Base-by-base conservation (phyloP, 768 basidiomycete genomes). In the Thelephora ganbajun region DNA sequence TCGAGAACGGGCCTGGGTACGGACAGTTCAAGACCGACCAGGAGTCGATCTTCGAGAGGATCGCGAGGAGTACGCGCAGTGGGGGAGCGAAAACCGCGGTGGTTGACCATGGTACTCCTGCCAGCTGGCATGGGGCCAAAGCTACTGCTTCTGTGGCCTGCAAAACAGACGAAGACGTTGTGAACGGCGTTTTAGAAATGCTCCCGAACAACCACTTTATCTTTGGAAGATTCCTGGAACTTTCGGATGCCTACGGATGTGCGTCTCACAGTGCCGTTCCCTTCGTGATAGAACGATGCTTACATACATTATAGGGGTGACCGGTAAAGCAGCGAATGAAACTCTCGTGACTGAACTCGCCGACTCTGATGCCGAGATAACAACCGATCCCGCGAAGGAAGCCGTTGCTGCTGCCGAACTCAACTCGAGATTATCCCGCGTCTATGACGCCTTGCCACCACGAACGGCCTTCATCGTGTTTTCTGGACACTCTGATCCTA, bases 401-500 rank as follows among this genome's bases (percentile, higher is more conserved):
- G 46, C 41, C 13, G 50, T 50, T 26, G 16, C 51, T 47, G 20
- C 44, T 23, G 23, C 47, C 11, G 45, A 63, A 13, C 69, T 96
- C 34, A 74, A 93, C 62, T 56, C 57, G 0, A 80, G 78, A 6
- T 72, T 97, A 3, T 61, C 63, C 34, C 56, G 64, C 1, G 65
- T 97, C 0, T 79, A 93, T 57, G 66, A 71, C 0, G 61, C 78
- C 0, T 73, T 98, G 0, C 91, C 92, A 0, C 60, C 80, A 2
- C 77, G 80, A 18, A 89, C 92, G 0, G 91, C 90, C 0, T 61
- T 97, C 18, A 64, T 97, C 46, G 69, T 98, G 35, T 80, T 96
- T 58, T 87, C 84, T 0, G 92, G 93, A 1, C 90, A 97, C 57
- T 79, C 80, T 0, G 88, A 96, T 60, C 92, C 93, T 0, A 76